These are phyloP conservation scores for Komagataella kurtzmanii DNA, from an alignment of 805 yeast genomes.

Conservation along the genomic window DNA sequence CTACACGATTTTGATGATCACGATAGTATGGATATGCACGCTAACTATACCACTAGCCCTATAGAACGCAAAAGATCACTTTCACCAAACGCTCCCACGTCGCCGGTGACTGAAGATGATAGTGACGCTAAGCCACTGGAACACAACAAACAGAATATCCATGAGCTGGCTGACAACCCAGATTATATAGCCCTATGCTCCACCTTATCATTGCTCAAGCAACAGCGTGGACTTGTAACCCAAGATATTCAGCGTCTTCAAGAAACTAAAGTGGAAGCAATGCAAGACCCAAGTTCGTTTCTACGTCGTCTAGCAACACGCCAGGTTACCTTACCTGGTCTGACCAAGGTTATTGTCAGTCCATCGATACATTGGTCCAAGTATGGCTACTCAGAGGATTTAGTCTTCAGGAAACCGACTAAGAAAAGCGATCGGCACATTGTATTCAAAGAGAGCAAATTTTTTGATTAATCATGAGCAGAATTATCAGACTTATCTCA, in stretches of 20 bases:
- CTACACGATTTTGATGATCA: neutral
- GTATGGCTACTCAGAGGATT: conserved; percentile 1
- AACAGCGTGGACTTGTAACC: conserved; percentile 4
- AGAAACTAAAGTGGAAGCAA: conserved; percentile 2
- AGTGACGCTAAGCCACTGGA: neutral
- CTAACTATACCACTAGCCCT: neutral
- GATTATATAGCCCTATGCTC: conserved; percentile 8
- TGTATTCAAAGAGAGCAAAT: neutral
- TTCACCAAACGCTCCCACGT: neutral
- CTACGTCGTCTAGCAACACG: conserved; percentile 3
- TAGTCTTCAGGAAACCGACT: neutral
- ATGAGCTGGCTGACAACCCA: conserved; percentile 6
- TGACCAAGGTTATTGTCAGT: conserved; percentile 4
- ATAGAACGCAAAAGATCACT: neutral
- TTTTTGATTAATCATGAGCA: conserved; percentile 1
- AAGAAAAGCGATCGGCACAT: neutral
- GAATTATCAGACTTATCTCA: neutral
- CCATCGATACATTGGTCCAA: conserved; percentile 7
- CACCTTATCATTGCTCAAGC: conserved; percentile 5
- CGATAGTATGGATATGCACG: neutral
- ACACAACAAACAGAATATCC: neutral
- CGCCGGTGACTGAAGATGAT: neutral
- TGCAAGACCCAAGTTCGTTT: conserved; percentile 5
- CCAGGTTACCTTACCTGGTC: conserved; percentile 4
- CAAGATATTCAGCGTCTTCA: conserved; percentile 5